Base-by-base conservation (phyloP, 2,329 filamentous ascomycete species). In the Calcarisporium arbuscula region DNA sequence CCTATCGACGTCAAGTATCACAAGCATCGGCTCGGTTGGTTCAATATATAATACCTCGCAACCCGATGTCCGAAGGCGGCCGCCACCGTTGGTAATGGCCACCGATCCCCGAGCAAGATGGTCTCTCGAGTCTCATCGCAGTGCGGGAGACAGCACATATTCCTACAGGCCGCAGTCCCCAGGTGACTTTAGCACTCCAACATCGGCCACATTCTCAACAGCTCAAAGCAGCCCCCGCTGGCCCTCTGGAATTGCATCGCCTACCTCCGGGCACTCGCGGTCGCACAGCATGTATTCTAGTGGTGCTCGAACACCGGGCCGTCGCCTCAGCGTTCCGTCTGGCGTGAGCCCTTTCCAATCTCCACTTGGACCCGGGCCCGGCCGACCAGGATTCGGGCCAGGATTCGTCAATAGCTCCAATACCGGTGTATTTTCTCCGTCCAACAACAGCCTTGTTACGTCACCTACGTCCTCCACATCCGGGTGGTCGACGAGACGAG, bases 1-100 rank as follows among this genome's bases (percentile, higher is more conserved):
- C 2, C 64, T 95, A 4, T 95, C 89, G 1, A 79, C 86, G 3
- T 95, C 89, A 1, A 95, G 87, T 57, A 87, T 95, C 48, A 70
- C 77, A 5, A 90, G 84, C 21, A 81, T 82, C 6, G 65, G 77
- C 35, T 88, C 85, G 2, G 56, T 69, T 10, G 62, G 63, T 18
- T 90, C 86, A 1, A 80, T 69, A 31, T 82, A 82, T 39, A 80
- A 74, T 43, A 64, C 73, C n/a, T n/a, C n/a, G n/a, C 66, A 72
- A 16, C 77, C 79, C 28, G 83, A 87, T 38, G 59, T 72, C 25
- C 76, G 86, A 32, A 77, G 83, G 39, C 75, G 85, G 18, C 89
- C 88, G 6, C 80, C 86, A 16, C 85, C 88, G 1, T 65, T 95
- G 15, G 82, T 90, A 39, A 92, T 94, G 80, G 81, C 82, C 5